A percentile compares a stretch with the other conserved stretches of the same genome.
Evolutionary conservation across 192 early-diverging fungal genomes (phyloP).

Genomic region (Backusella sp.): DNA sequence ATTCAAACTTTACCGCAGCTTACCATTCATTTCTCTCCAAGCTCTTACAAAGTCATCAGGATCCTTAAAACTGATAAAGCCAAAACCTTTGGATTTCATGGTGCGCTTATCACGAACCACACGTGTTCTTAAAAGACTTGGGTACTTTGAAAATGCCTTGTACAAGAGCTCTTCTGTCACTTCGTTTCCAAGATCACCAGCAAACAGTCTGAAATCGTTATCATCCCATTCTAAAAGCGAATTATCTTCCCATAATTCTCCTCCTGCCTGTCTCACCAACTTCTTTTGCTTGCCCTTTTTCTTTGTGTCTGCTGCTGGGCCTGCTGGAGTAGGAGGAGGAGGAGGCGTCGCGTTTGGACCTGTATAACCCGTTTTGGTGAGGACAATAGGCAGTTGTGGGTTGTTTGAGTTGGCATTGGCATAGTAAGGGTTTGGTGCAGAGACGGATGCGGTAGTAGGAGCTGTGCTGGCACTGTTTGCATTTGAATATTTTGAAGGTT

Average conservation of each 20-base stretch:
- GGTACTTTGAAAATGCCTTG: slow-evolving; percentile 85
- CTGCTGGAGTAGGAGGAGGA: background rate
- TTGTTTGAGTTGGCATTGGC: slow-evolving; percentile 9
- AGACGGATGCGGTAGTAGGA: background rate
- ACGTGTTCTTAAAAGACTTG: slow-evolving; percentile 73
- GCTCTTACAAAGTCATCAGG: slow-evolving; percentile 90
- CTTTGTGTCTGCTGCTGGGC: background rate
- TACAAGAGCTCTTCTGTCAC: slow-evolving; percentile 80
- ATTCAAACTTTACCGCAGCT: background rate
- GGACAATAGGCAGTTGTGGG: background rate
- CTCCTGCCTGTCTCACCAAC: slow-evolving; percentile 80
- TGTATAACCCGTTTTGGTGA: slow-evolving; percentile 11
- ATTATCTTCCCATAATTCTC: slow-evolving; percentile 91
- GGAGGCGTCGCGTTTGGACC: background rate
- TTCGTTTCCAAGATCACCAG: slow-evolving; percentile 93
- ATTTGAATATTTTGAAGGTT: background rate
- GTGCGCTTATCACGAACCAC: slow-evolving; percentile 87
- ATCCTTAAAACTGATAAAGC: slow-evolving; percentile 91
- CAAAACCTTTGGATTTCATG: slow-evolving; percentile 87
- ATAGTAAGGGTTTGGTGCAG: background rate
- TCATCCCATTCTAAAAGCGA: slow-evolving; percentile 85
- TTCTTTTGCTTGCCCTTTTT: slow-evolving; percentile 60
- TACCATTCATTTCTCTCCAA: slow-evolving; percentile 95
- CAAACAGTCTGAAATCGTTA: slow-evolving; percentile 92
- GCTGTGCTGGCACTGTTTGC: background rate